A percentile compares a stretch with the other conserved stretches of the same genome.
Evolutionary conservation across 371 early-diverging fungal genomes (phyloP).

Genomic region (Dentiscutata heterogama): DNA sequence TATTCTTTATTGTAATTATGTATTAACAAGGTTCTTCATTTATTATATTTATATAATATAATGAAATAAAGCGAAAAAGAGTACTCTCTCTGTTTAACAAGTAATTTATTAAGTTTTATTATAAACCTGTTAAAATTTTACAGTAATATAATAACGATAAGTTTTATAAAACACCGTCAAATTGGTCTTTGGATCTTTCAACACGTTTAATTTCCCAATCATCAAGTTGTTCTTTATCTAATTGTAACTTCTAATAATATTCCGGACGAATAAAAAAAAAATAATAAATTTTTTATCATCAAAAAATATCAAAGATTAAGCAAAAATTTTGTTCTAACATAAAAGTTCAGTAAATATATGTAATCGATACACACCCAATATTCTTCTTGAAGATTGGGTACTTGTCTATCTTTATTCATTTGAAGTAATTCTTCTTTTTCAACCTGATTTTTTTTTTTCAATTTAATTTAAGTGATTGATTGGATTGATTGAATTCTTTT

Average conservation of each 20-base stretch:
- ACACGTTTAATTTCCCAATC: conserved; percentile 66
- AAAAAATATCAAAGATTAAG: no score
- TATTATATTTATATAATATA: no score
- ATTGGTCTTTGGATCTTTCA: conserved; percentile 52
- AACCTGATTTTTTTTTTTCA: conserved; percentile 57
- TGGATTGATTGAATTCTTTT: background rate
- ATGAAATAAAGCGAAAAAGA: no score
- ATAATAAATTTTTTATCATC: background rate
- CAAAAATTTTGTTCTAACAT: no score
- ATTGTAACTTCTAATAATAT: conserved; percentile 59
- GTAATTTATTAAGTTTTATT: no score
- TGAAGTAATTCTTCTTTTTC: conserved; percentile 71
- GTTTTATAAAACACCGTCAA: no score
- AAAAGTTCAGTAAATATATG: background rate
- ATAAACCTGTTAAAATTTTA: no score
- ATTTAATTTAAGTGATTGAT: background rate
- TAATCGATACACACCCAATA: conserved; percentile 61
- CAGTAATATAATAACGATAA: no score
- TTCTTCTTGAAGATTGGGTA: conserved; percentile 72
- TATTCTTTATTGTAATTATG: no score
- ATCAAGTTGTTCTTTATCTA: conserved; percentile 55
- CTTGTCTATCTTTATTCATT: conserved; percentile 65
- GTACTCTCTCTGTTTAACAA: no score
- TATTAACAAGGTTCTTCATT: no score
- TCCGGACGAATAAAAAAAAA: background rate